These are phyloP conservation scores for Schizophyllum amplum DNA, from an alignment of 1,284 basidiomycete species.

Conservation along the genomic window DNA sequence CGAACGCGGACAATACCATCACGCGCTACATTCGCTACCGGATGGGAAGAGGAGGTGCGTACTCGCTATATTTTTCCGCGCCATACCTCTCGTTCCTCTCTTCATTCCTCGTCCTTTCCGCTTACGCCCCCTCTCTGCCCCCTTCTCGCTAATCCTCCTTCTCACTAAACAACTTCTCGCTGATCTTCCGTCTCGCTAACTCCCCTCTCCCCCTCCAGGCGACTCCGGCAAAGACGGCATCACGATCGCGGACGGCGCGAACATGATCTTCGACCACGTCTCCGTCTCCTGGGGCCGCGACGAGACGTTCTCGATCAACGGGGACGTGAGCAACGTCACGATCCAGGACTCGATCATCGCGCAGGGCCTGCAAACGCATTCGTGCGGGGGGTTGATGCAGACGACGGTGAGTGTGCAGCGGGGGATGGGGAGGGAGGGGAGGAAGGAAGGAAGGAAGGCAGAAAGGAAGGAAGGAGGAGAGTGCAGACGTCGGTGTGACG, in stretches of 20 bases:
- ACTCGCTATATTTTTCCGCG: background rate
- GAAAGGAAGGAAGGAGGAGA: no score
- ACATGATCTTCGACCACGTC: slow-evolving; percentile 32
- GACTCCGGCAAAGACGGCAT: slow-evolving; percentile 28
- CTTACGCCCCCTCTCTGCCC: no score
- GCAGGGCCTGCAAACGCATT: slow-evolving; percentile 29
- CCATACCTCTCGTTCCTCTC: no score
- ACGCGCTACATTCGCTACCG: slow-evolving; percentile 28
- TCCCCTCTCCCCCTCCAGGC: slow-evolving; percentile 13
- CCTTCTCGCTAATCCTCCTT: no score
- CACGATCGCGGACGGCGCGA: slow-evolving; percentile 26
- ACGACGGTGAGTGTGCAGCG: no score
- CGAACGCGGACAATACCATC: slow-evolving; percentile 23
- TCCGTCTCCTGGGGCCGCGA: slow-evolving; percentile 31
- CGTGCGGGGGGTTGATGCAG: slow-evolving; percentile 29
- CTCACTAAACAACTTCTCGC: background rate
- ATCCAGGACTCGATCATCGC: slow-evolving; percentile 29
- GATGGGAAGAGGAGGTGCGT: slow-evolving; percentile 24
- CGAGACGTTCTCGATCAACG: slow-evolving; percentile 30
- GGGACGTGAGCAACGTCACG: slow-evolving; percentile 28
- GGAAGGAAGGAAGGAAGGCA: no score
- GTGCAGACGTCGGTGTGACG: no score
- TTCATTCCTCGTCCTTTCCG: no score
- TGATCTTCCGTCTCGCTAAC: background rate
- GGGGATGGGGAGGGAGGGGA: no score